Percentiles rank a stretch among this genome's conserved stretches.
Evolutionary conservation across 2,329 filamentous ascomycete genomes (phyloP).

Genomic region (Arthrobotrys pseudoclavata): DNA sequence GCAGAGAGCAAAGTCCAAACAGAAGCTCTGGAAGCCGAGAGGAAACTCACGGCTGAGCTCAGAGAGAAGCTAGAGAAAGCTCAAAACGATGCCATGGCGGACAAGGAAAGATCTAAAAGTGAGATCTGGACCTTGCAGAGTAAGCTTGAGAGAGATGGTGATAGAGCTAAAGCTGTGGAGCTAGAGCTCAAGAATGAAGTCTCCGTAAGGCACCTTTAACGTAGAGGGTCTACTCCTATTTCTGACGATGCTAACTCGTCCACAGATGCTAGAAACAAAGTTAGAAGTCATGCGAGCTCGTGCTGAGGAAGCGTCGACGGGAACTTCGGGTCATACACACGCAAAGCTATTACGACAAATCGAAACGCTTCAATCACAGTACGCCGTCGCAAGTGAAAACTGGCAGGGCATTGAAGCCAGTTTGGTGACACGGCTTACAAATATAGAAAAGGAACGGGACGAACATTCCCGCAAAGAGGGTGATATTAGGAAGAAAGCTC

Average conservation of each 20-base stretch:
- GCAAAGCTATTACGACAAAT: slow-evolving; percentile 93
- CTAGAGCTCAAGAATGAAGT: slow-evolving; percentile 80
- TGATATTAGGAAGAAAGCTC: slow-evolving; percentile 88
- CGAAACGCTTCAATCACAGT: slow-evolving; percentile 94
- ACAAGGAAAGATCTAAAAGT: slow-evolving; percentile 71
- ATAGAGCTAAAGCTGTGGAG: slow-evolving; percentile 78
- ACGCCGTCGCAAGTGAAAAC: slow-evolving; percentile 92
- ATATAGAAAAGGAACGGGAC: slow-evolving; percentile 89
- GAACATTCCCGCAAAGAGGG: slow-evolving; percentile 85
- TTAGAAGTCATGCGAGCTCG: slow-evolving; percentile 86
- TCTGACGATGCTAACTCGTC: background rate
- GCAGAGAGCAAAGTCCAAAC: slow-evolving; percentile 77
- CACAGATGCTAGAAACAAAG: slow-evolving; percentile 83
- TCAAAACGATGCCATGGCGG: slow-evolving; percentile 60
- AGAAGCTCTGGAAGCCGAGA: slow-evolving; percentile 78
- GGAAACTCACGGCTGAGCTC: slow-evolving; percentile 71
- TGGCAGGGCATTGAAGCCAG: slow-evolving; percentile 97
- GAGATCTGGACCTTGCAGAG: slow-evolving; percentile 76
- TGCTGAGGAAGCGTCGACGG: slow-evolving; percentile 90
- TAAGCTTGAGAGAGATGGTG: slow-evolving; percentile 81
- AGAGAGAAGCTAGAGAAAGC: slow-evolving; percentile 67
- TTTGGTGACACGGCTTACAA: slow-evolving; percentile 80
- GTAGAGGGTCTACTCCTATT: background rate
- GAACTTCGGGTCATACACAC: slow-evolving; percentile 83
- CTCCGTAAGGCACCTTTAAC: slow-evolving; percentile 66